These are phyloP conservation scores for Xylaria sp. DNA, from an alignment of 495 filamentous ascomycete species.

Conservation along the genomic window DNA sequence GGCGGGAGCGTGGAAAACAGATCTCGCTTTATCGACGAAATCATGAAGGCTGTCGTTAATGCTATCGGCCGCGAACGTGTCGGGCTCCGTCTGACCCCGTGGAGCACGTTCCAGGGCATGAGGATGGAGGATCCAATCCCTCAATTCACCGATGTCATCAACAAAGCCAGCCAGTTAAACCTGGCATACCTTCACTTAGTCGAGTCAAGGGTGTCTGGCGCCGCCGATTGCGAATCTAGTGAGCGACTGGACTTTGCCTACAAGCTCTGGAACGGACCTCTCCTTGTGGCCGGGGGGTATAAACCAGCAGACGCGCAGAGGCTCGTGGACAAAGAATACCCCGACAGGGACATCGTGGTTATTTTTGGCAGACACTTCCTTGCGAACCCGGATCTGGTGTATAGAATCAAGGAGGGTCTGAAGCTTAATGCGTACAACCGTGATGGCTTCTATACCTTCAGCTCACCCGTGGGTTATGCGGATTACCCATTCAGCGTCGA, in stretches of 20 bases:
- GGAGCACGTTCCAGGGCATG: conserved; percentile 67
- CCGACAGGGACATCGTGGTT: conserved; percentile 54
- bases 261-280: conserved; percentile 36
- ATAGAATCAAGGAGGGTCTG: conserved; percentile 61
- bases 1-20: conserved; percentile 74
- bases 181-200: conserved; percentile 71
- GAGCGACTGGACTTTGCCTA: conserved; percentile 34
- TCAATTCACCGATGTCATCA: conserved; percentile 63
- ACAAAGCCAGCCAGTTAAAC: conserved; percentile 54
- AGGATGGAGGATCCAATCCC: conserved; percentile 56
- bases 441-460: conserved; percentile 60
- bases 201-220: conserved; percentile 49
- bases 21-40: conserved; percentile 64
- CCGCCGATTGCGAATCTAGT: neutral
- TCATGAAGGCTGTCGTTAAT: conserved; percentile 59
- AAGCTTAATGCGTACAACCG: conserved; percentile 60
- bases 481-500: conserved; percentile 60
- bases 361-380: conserved; percentile 68
- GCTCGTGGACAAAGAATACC: conserved; percentile 58
- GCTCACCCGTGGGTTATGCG: conserved; percentile 61
- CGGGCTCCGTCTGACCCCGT: conserved; percentile 69
- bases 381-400: conserved; percentile 71
- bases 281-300: conserved; percentile 40
- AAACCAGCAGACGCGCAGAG: conserved; percentile 41
- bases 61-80: conserved; percentile 68